Conservation (phyloP, 2,329 filamentous ascomycete genomes). For the Diatrype stigma region DNA sequence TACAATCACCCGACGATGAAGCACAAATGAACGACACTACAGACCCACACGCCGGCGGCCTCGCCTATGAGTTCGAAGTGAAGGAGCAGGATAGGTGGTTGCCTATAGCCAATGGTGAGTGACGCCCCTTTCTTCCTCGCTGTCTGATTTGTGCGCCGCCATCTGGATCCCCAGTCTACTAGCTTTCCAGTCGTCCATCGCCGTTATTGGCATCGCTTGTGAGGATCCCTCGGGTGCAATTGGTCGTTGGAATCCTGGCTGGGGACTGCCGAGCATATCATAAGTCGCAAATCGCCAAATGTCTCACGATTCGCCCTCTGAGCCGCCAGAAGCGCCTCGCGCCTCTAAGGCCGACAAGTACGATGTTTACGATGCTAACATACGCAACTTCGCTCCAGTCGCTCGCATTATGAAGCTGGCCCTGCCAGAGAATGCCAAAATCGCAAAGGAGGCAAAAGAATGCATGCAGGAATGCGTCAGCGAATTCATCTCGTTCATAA, state of each 20-base stretch:
- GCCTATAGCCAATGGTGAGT: constrained; percentile 99
- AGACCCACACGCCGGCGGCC: constrained; percentile 70
- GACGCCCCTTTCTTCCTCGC: constrained; percentile 30
- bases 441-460: constrained; percentile 97
- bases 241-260: constrained; percentile 36
- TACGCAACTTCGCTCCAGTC: constrained; percentile 91
- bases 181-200: constrained; percentile 16
- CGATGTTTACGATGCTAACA: constrained; percentile 79
- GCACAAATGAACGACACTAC: constrained; percentile 86
- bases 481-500: constrained; percentile 99
- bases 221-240: constrained; percentile 35
- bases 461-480: constrained; percentile 99
- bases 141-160: constrained; percentile 46
- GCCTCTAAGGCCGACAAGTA: constrained; percentile 44
- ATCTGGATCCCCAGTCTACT: constrained; percentile 27
- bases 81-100: constrained; percentile 99
- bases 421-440: constrained; percentile 96
- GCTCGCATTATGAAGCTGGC: constrained; percentile 99
- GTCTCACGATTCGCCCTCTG: constrained; percentile 55
- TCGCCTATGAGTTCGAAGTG: constrained; percentile 92
- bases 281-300: constrained; percentile 38
- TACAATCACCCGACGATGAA: constrained; percentile 91
- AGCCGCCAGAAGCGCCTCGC: constrained; percentile 45
- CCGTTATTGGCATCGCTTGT: constrained; percentile 46
- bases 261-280: constrained; percentile 30